phyloP scores from a whole-genome alignment of 495 filamentous ascomycete genomes.

The Pyrenopolyporus hunteri region DNA sequence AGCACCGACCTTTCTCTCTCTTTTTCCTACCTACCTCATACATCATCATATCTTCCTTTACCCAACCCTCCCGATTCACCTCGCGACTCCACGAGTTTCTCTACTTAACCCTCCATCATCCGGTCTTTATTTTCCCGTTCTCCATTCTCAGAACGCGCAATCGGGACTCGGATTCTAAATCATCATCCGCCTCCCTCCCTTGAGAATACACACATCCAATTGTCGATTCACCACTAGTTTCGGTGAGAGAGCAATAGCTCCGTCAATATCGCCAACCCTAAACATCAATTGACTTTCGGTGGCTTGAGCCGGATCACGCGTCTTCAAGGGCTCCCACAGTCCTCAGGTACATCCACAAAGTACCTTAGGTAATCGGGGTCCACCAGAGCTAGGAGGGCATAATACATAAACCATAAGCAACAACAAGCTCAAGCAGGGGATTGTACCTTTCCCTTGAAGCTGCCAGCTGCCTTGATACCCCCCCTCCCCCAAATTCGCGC shows the following conservation, averaged over 20 bases:
- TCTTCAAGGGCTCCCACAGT: neutral
- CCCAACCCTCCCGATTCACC: neutral
- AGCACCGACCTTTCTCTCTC: neutral
- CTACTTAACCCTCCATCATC: conserved; percentile 5
- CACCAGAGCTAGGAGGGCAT: no score
- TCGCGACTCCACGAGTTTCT: no score
- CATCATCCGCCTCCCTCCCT: conserved; percentile 11
- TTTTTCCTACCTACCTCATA: neutral
- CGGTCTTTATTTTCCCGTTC: neutral
- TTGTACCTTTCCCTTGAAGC: conserved; percentile 1
- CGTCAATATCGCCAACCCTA: conserved; percentile 16
- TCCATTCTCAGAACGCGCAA: neutral
- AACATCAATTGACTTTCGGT: conserved; percentile 12
- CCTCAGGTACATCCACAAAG: neutral
- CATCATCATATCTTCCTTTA: neutral
- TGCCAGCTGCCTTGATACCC: conserved; percentile 3
- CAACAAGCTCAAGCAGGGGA: conserved; percentile 4
- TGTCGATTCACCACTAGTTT: conserved; percentile 15
- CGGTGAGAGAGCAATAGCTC: conserved; percentile 25
- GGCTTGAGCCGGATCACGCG: conserved; percentile 10
- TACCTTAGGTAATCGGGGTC: neutral
- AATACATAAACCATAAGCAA: neutral
- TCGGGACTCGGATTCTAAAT: conserved; percentile 16
- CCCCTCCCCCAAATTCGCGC: conserved; percentile 15
- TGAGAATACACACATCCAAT: neutral